Base-by-base conservation (phyloP, 257 asterid genomes). In the Solanum gandarillasii region DNA sequence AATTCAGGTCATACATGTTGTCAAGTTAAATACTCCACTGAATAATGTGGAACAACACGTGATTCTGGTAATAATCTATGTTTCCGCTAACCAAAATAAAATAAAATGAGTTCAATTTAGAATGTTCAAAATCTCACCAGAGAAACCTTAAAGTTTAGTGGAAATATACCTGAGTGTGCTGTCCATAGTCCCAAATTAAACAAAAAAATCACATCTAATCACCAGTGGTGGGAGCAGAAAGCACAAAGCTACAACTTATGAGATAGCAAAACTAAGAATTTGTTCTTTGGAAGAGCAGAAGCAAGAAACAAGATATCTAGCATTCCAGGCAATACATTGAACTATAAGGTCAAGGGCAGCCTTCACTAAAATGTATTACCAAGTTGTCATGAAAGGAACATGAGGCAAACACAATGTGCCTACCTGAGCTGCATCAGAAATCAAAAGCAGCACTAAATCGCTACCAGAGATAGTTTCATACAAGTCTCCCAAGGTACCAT, bases 401-500 rank as follows among this genome's bases (percentile, higher is more conserved):
- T 20, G 71, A 73, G 65, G 46, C 55, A 16, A 55, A 70, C 16
- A 48, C 12, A 72, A 78, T 76, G 55, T 36, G 73, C 91, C 31
- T 83, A 95, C 99, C 98, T 97, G 99, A 86, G 98, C 99, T 18
- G 98, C 91, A 90, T 97, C 99, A 84, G 99, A 97, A 89, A 97
- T 97, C 90, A 97, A 91, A 86, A 95, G 98, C 85, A 97, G 90
- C 88, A 97, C 98, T 87, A 97, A 88, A 90, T 97, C 98, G 67
- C 99, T 95, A 83, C 94, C 88, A 46, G 98, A 92, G 83, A 97
- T 74, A 60, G 99, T 97, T 88, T 95, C 99, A 89, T 91, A 97
- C 27, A 97, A 93, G 90, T 97, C 98, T 72, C 99, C 99, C 34
- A 95, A 93, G 72, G 98, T 97, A 72, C 98, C 98, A 89, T 87